Base-by-base conservation (phyloP, 2,329 filamentous ascomycete species). In the Cercospora citrullina region DNA sequence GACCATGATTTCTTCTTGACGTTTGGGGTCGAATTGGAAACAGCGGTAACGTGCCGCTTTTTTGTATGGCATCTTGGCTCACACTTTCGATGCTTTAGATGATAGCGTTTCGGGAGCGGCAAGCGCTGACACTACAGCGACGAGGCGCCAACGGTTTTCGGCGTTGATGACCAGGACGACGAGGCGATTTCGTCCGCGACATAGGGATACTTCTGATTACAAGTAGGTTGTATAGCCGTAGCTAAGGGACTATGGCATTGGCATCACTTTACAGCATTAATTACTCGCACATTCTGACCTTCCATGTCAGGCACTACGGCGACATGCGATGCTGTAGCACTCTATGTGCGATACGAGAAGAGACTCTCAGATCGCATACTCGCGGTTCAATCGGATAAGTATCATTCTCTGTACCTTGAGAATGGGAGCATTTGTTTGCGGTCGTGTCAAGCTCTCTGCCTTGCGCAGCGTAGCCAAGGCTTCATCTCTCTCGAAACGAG, bases 21-120 rank as follows among this genome's bases (percentile, higher is more conserved):
- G 26, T 58, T 63, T 42, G 45, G 62, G 26, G 48, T 62, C 31
- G 30, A 36, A 36, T 60, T 60, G 39, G 30, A 21, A 60, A 16
- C 21, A 60, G 63, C 63, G 63, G 63, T 60, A 60, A 33, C n/a
- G 18, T 36, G 3, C 26, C 55, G 36, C 28, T 16, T 36, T 36
- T 5, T 65, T 59, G 55, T 36, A 65, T 60, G 53, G 62, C 60
- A 68, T 62, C 45, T 60, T 57, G 63, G 59, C 64, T 68, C 36
- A 68, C 67, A 18, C 61, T 48, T 33, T 63, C 57, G 60, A 58
- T 63, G 51, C 33, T 60, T 55, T 68, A 68, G 67, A 66, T 65
- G 63, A 65, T 53, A 60, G 63, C 63, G 63, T 65, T 65, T 28
- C 57, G 63, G n/a, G 26, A 67, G 60, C 59, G 67, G 53, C 36